Base-by-base conservation (phyloP, 2,329 filamentous ascomycete species). In the Chalaropsis thielavioides region DNA sequence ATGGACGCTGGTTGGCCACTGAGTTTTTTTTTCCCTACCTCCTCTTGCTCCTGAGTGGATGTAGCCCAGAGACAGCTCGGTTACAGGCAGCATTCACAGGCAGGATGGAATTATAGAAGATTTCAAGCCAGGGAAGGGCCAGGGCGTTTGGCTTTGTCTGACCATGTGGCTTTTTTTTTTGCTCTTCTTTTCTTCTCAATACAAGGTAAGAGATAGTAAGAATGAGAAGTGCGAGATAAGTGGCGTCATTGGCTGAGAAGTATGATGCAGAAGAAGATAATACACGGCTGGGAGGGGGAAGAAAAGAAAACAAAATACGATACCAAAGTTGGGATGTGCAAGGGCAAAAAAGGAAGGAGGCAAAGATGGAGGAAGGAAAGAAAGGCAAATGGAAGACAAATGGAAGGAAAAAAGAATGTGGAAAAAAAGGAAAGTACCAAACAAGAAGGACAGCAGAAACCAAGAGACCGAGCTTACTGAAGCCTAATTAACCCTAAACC, bases 41-140 rank as follows among this genome's bases (percentile, higher is more conserved):
- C 46, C 58, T 19, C 38, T 31, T 43, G 58, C 35, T 24, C 35
- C 58, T 41, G 31, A 43, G n/a, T 43, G 17, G 58, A 43, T 38
- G n/a, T 43, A 43, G 38, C 40, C 19, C 27, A 17, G 38, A 56
- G 38, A 40, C n/a, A 60, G 22, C 59, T 56, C 51, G 59, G 44
- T 24, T 58, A 58, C 59, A 62, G 64, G 64, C 64, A 63, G 60
- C 35, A 66, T 49, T 66, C 24, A 31, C 60, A 66, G 64, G 49
- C 64, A 63, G 60, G 60, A 66, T 66, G 59, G 46, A 24, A 24
- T 19, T 15, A 35, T 62, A 59, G 22, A 44, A 58, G 61, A 62
- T 44, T 41, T 11, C 24, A 46, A 11, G 58, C 38, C 11, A 58
- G 64, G 24, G n/a, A 44, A 44, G 22, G 58, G 64, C 27, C 44